phyloP scores from a whole-genome alignment of 106 monocot species.

The Hemerocallis citrina region DNA sequence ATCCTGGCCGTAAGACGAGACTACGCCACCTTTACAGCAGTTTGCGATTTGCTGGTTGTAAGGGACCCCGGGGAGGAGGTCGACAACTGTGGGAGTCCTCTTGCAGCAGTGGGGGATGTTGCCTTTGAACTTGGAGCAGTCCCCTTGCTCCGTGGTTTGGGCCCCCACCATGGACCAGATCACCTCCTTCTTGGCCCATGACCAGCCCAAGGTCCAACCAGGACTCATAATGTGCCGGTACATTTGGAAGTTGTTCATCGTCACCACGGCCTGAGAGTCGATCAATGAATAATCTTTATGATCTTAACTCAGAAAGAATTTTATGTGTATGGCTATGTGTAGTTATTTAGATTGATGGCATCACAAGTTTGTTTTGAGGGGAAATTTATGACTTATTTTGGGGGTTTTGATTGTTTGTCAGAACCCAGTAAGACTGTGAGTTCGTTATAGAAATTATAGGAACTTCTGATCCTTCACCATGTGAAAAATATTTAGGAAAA shows the following conservation, averaged over 20 bases:
- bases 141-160: constrained; percentile 67
- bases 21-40: constrained; percentile 69
- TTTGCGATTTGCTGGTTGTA: constrained; percentile 78
- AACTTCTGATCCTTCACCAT: no score
- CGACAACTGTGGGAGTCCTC: constrained; percentile 42
- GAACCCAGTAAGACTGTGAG: no score
- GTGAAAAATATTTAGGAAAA: no score
- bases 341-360: not conserved
- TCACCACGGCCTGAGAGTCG: constrained; percentile 37
- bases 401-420: no score
- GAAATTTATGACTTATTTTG: no score
- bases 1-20: constrained; percentile 48
- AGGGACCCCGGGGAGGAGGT: constrained; percentile 62
- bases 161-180: constrained; percentile 84
- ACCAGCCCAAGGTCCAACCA: constrained; percentile 64
- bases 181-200: constrained; percentile 62
- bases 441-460: no score
- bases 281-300: not conserved
- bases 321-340: no score
- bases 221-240: constrained; percentile 72
- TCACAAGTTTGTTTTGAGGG: no score
- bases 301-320: not conserved
- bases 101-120: constrained; percentile 63
- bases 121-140: constrained; percentile 79
- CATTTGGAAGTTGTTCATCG: constrained; percentile 83